A percentile compares a stretch with the other conserved stretches of the same genome.
Evolutionary conservation across 352 stramenopile genomes (phyloP).

Genomic region (Phytophthora cajani): DNA sequence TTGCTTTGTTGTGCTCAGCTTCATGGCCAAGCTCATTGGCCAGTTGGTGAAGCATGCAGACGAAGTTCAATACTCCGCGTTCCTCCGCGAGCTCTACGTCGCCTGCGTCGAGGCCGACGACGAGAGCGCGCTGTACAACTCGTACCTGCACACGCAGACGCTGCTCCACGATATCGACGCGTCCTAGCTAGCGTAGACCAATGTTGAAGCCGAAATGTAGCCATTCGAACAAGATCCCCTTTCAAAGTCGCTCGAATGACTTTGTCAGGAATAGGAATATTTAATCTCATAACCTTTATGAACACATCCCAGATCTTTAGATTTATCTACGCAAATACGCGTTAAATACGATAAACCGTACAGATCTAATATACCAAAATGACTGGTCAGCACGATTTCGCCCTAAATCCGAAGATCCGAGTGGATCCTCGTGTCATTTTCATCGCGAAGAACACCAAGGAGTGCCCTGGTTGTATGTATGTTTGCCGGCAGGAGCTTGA

Average conservation of each 20-base stretch:
- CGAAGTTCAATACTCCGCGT: constrained; percentile 35
- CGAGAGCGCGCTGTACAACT: constrained; percentile 45
- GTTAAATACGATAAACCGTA: too few relatives aligned
- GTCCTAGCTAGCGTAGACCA: background rate
- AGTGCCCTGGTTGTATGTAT: background rate
- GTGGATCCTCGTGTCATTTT: background rate
- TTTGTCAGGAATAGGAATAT: background rate
- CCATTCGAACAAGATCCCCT: constrained; percentile 22
- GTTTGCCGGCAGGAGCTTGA: constrained; percentile 17
- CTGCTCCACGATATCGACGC: constrained; percentile 34
- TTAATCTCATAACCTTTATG: background rate
- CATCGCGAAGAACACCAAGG: background rate
- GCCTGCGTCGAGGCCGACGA: constrained; percentile 49
- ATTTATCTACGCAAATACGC: background rate
- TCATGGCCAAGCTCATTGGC: constrained; percentile 47
- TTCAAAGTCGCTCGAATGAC: constrained; percentile 14
- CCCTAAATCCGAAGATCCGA: background rate
- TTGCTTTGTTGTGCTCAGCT: constrained; percentile 26
- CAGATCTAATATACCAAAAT: background rate
- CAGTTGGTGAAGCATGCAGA: constrained; percentile 38
- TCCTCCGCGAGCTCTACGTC: constrained; percentile 51
- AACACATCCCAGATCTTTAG: background rate
- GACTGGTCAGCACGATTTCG: constrained; percentile 16
- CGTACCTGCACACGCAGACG: constrained; percentile 42
- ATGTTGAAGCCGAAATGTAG: constrained; percentile 26